phyloP scores from a whole-genome alignment of 1,284 basidiomycete species.

The Mycena citricolor region DNA sequence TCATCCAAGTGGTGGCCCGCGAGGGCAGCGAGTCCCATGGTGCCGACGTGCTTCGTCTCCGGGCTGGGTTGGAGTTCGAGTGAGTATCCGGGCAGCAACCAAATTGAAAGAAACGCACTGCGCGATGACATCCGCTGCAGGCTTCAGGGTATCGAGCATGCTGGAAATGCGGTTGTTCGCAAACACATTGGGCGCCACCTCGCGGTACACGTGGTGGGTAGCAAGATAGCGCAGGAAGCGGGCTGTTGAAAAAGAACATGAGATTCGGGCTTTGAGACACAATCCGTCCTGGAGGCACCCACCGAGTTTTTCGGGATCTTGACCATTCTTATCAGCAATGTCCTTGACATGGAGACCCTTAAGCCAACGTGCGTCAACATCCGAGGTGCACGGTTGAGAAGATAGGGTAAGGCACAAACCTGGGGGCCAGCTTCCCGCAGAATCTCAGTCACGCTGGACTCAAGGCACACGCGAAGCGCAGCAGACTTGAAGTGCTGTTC shows the following conservation, averaged over 20 bases:
- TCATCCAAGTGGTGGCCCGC: conserved; percentile 25
- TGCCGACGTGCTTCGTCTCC: conserved; percentile 27
- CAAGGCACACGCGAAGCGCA: conserved; percentile 31
- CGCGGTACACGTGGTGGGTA: conserved; percentile 41
- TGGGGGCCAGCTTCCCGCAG: conserved; percentile 38
- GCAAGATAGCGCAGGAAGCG: conserved; percentile 41
- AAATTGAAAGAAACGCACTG: conserved; percentile 18
- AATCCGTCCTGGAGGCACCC: conserved; percentile 3
- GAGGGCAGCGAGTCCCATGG: conserved; percentile 27
- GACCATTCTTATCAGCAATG: conserved; percentile 32
- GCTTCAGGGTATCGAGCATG: conserved; percentile 41
- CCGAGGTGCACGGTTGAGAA: neutral
- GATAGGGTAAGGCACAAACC: conserved; percentile 20
- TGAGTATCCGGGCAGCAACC: neutral
- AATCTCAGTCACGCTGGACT: conserved; percentile 35
- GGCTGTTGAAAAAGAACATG: conserved; percentile 26
- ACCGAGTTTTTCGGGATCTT: conserved; percentile 37
- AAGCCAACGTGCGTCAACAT: neutral
- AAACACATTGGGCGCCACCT: conserved; percentile 43
- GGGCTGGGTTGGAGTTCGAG: conserved; percentile 19
- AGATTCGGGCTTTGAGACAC: neutral
- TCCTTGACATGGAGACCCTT: conserved; percentile 37
- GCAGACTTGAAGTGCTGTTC: conserved; percentile 24
- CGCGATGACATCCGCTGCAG: conserved; percentile 24
- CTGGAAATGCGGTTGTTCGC: conserved; percentile 43